Evolutionary conservation across 2,329 filamentous ascomycete genomes (phyloP).

Genomic region (Gnomoniopsis sp.): DNA sequence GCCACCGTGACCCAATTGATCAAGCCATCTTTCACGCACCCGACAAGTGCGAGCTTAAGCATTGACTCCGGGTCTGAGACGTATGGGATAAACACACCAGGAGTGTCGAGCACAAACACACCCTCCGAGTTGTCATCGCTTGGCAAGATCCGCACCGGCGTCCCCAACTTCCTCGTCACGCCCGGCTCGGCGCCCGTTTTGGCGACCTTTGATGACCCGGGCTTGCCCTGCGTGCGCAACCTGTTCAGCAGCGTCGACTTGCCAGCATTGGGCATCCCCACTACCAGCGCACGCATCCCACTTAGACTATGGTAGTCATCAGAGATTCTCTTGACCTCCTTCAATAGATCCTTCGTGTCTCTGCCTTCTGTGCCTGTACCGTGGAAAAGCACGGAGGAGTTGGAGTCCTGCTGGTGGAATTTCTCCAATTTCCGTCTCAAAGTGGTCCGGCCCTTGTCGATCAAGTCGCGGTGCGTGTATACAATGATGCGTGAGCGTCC

Average conservation of each 20-base stretch:
- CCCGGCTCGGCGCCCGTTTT: constrained; percentile 84
- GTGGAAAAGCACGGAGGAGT: constrained; percentile 29
- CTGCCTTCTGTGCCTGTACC: constrained; percentile 22
- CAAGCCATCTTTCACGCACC: constrained; percentile 85
- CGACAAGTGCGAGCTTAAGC: constrained; percentile 90
- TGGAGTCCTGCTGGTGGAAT: constrained; percentile 41
- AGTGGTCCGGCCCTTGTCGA: constrained; percentile 26
- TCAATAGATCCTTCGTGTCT: constrained; percentile 38
- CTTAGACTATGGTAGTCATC: constrained; percentile 59
- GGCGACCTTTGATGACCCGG: constrained; percentile 60
- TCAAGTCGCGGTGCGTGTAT: constrained; percentile 87
- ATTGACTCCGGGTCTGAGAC: constrained; percentile 81
- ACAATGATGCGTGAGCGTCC: constrained; percentile 75
- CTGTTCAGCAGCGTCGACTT: constrained; percentile 94
- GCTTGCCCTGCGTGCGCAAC: constrained; percentile 66
- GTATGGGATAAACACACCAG: constrained; percentile 93
- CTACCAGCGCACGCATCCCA: constrained; percentile 80
- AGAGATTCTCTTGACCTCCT: constrained; percentile 49
- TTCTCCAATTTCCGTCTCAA: constrained; percentile 26
- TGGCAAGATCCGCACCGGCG: constrained; percentile 71
- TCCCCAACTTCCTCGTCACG: constrained; percentile 80
- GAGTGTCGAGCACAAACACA: constrained; percentile 87
- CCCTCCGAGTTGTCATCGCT: constrained; percentile 48
- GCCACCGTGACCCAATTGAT: constrained; percentile 74
- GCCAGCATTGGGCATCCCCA: constrained; percentile 97